Evolutionary conservation across 805 yeast genomes (phyloP), one percentile per base, ranked within the genome.

Genomic region (Starmerella apis): DNA sequence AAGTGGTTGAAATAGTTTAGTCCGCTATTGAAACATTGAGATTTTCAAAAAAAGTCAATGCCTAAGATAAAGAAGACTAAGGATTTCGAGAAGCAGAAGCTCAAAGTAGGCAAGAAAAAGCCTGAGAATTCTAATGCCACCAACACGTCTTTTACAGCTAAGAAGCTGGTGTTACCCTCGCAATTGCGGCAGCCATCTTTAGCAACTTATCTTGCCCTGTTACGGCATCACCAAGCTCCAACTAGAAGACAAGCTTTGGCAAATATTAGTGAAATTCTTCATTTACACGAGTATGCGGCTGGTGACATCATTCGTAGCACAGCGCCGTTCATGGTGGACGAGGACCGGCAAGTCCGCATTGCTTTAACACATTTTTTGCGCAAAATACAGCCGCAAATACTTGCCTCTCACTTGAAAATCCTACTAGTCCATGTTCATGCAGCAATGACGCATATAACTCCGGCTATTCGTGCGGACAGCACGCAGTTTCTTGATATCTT

Each of bases 391-490:
- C 47, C 51, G 4, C 44, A 20, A n/a, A 52, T 47, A n/a, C 46
- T 63, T 22, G 74, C 19, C 61, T 83, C 48, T 14, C 68, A 70
- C 47, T 52, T 60, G 4, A 41, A 58, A 22, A 47, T 57, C 20
- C 48, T 71, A 16, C 73, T 83, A n/a, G 71, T 90, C 27, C 88
- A 83, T 63, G 72, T 90, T 16, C 83, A 83, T 58, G 81, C 90
- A 47, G 94, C 95, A 3, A 90, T 92, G 96, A 83, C 96, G 16
- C 96, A 92, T 63, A 83, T 92, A 36, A 75, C 75, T 27, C 80
- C 86, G 1, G 79, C 78, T 3, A 79, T 92, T 24, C 75, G 95
- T 49, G 76, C 77, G 41, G 87, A 84, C 52, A 78, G 94, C 1
- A 77, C 90, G 0, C 76, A 74, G 51, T 84, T 83, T 58, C 67